Percentiles rank a stretch among this genome's conserved stretches.
Conservation (phyloP, 2,329 filamentous ascomycete species). For the Sclerotinia trifoliorum region DNA sequence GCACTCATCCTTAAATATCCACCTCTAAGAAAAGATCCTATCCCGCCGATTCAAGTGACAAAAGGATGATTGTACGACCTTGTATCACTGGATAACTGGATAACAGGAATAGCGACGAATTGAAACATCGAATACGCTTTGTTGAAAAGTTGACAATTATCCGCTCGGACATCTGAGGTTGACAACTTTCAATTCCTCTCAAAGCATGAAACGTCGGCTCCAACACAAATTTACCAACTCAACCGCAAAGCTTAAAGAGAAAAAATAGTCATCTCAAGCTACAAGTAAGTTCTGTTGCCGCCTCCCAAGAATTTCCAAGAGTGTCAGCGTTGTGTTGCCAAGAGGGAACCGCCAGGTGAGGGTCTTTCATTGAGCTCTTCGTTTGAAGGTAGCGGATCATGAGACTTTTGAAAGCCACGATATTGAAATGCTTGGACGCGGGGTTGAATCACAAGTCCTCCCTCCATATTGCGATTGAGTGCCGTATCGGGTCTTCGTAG, state of each 20-base stretch:
- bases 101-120: not conserved
- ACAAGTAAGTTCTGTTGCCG: not conserved
- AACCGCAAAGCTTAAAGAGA: slow-evolving; percentile 1
- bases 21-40: not conserved
- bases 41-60: not conserved
- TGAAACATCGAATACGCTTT: slow-evolving; percentile 18
- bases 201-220: slow-evolving; percentile 9
- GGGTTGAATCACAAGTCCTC: not conserved
- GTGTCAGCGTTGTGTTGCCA: slow-evolving; percentile 17
- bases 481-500: not conserved
- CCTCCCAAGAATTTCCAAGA: slow-evolving; percentile 11
- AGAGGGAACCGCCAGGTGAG: not conserved
- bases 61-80: not conserved
- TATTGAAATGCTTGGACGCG: slow-evolving; percentile 1
- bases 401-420: not conserved
- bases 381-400: slow-evolving; percentile 8
- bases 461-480: not conserved
- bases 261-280: slow-evolving; percentile 6
- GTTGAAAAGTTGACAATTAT: slow-evolving; percentile 17
- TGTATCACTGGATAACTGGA: not conserved
- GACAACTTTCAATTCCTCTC: slow-evolving; percentile 6
- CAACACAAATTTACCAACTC: not conserved
- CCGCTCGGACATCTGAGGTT: slow-evolving; percentile 17
- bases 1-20: not conserved
- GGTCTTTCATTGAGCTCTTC: slow-evolving; percentile 7